These are phyloP conservation scores for Polygonum maritimum DNA, from an alignment of 148 eudicot genomes.

Conservation along the genomic window DNA sequence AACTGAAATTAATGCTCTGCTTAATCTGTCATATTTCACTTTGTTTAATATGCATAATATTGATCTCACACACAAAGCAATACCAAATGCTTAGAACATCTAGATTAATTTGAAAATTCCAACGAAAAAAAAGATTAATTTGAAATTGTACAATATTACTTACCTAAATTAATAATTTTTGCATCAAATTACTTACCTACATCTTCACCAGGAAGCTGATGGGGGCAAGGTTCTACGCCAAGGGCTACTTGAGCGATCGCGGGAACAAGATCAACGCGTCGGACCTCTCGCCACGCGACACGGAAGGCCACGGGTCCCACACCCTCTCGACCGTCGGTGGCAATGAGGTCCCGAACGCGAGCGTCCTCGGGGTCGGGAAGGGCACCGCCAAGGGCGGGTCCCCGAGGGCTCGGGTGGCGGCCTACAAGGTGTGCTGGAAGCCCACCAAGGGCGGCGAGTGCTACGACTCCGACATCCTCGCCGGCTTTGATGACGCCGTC, in stretches of 20 bases:
- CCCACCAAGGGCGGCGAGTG: conserved; percentile 21
- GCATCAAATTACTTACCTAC: not conserved
- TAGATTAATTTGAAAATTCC: not conserved
- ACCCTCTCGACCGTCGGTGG: conserved; percentile 73
- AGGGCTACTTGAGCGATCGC: conserved; percentile 17
- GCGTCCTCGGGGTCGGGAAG: conserved; percentile 21
- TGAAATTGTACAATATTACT: not conserved
- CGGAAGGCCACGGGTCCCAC: conserved; percentile 58
- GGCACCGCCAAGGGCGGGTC: conserved; percentile 82
- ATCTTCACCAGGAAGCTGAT: conserved; percentile 37
- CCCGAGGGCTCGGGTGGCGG: conserved; percentile 62
- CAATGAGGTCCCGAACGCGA: conserved; percentile 41
- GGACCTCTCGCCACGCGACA: conserved; percentile 32
- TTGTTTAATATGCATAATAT: no score
- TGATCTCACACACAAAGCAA: no score
- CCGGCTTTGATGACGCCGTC: conserved; percentile 50
- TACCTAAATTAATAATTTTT: not conserved
- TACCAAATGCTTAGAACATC: no score
- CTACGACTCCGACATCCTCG: conserved; percentile 40
- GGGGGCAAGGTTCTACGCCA: conserved; percentile 53
- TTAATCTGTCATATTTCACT: no score
- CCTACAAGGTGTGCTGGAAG: conserved; percentile 64
- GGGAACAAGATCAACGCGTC: conserved; percentile 10
- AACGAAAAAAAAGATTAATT: not conserved
- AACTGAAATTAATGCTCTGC: no score